Conservation (phyloP, 2,329 filamentous ascomycete species). For the Lecanicillium sp. region DNA sequence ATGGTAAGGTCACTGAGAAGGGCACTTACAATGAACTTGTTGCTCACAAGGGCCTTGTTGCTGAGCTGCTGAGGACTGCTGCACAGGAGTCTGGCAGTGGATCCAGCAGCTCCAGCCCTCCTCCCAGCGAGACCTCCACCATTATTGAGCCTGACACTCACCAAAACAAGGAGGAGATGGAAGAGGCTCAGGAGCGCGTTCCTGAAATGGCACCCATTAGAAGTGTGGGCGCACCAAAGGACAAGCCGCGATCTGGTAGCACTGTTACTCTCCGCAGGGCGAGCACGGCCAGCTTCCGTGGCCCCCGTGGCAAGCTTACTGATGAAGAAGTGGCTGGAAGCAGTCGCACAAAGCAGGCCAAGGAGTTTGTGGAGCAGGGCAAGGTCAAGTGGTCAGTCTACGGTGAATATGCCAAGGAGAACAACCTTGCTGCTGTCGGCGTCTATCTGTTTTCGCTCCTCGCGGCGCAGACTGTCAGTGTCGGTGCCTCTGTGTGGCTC, state of each 20-base stretch:
- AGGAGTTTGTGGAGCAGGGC: conserved; percentile 87
- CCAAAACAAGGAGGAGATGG: conserved; percentile 58
- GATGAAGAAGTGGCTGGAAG: conserved; percentile 72
- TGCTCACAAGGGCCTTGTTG: conserved; percentile 87
- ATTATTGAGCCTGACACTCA: conserved; percentile 43
- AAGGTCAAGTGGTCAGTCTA: conserved; percentile 97
- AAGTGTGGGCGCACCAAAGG: conserved; percentile 35
- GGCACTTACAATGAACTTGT: conserved; percentile 88
- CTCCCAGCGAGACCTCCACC: conserved; percentile 48
- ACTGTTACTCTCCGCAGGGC: conserved; percentile 78
- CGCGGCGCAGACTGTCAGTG: conserved; percentile 71
- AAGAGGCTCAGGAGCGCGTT: conserved; percentile 70
- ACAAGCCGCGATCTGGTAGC: conserved; percentile 59
- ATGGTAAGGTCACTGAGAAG: conserved; percentile 75
- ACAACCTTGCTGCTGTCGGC: conserved; percentile 75
- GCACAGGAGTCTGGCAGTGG: conserved; percentile 45
- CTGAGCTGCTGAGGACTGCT: conserved; percentile 72
- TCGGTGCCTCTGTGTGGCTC: conserved; percentile 85
- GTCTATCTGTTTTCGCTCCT: conserved; percentile 74
- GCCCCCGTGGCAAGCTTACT: conserved; percentile 71
- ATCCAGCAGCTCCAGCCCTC: conserved; percentile 35
- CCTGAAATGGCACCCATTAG: conserved; percentile 73
- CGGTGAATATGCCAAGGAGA: conserved; percentile 87
- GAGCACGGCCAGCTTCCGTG: conserved; percentile 83
- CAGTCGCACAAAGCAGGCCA: conserved; percentile 73